Evolutionary conservation across 495 filamentous ascomycete species (phyloP).

Genomic region (Corynascus novoguineensis): DNA sequence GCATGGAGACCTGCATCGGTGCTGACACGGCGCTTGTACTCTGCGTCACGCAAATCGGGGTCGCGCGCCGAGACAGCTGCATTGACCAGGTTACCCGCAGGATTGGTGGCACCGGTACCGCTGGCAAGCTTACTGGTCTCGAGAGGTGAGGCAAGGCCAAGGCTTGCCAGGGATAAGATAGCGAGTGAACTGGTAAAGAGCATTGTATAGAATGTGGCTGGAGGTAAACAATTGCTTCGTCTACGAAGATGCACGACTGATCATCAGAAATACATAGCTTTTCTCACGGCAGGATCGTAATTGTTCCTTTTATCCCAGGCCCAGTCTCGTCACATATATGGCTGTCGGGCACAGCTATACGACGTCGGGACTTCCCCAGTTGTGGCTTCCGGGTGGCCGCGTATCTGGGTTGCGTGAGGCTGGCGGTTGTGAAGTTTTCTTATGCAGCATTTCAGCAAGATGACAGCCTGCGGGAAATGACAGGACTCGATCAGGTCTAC

Average conservation of each 20-base stretch:
- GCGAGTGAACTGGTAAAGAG: constrained; percentile 14
- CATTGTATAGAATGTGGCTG: constrained; percentile 3
- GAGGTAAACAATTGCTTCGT: neutral
- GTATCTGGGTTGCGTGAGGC: neutral
- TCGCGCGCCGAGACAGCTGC: too few species aligned
- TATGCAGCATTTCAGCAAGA: neutral
- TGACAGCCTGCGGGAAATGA: neutral
- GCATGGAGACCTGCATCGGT: too few species aligned
- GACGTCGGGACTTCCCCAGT: constrained; percentile 15
- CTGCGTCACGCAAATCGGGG: neutral
- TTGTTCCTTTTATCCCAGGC: neutral
- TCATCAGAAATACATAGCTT: too few species aligned
- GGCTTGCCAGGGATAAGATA: constrained; percentile 11
- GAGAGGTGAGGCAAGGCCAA: constrained; percentile 3
- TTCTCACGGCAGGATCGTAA: neutral
- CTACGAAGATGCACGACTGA: neutral
- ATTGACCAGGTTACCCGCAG: too few species aligned
- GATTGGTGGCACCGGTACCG: neutral
- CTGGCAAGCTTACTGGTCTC: neutral
- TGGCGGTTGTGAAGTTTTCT: neutral
- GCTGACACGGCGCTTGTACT: neutral
- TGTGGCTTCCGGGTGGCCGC: neutral
- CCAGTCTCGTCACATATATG: neutral
- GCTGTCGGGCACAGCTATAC: neutral
- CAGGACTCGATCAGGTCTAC: neutral